A percentile compares a stretch with the other conserved stretches of the same genome.
Evolutionary conservation across 192 early-diverging fungal species (phyloP).

Genomic region (Coemansia sp.): DNA sequence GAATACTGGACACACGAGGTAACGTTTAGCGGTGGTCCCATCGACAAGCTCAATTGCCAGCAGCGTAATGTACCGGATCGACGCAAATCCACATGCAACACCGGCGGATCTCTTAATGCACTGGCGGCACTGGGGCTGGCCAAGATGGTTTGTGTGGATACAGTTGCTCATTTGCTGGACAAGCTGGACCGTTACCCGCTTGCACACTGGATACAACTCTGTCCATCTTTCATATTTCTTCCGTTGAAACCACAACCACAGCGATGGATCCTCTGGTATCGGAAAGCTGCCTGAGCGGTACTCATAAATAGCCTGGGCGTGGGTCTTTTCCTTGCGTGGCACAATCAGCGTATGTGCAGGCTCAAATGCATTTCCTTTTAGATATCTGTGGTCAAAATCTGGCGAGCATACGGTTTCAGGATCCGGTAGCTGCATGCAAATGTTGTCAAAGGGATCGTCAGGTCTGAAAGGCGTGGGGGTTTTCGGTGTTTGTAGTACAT

Average conservation of each 20-base stretch:
- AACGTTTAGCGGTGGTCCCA: slow-evolving; percentile 11
- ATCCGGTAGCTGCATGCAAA: slow-evolving; percentile 16
- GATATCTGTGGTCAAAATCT: slow-evolving; percentile 11
- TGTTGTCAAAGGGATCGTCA: slow-evolving; percentile 10
- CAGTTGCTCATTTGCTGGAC: slow-evolving; percentile 24
- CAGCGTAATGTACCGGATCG: slow-evolving; percentile 22
- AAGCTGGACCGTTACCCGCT: slow-evolving; percentile 14
- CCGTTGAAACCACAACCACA: slow-evolving; percentile 19
- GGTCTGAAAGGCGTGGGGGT: neutral
- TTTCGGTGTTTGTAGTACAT: neutral
- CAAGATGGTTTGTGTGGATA: neutral
- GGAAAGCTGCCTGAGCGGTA: slow-evolving; percentile 12
- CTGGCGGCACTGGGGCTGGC: slow-evolving; percentile 33
- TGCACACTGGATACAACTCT: slow-evolving; percentile 8
- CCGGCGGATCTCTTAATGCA: slow-evolving; percentile 26
- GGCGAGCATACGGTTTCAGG: slow-evolving; percentile 23
- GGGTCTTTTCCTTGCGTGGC: slow-evolving; percentile 7
- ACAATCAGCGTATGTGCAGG: slow-evolving; percentile 26
- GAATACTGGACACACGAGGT: slow-evolving; percentile 28
- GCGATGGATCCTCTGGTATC: slow-evolving; percentile 20
- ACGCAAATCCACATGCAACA: slow-evolving; percentile 19
- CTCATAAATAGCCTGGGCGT: slow-evolving; percentile 20
- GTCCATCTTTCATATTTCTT: slow-evolving; percentile 33
- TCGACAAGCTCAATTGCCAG: slow-evolving; percentile 23
- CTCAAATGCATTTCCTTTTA: slow-evolving; percentile 19